These are phyloP conservation scores for Leccinum truebloodii DNA, from an alignment of 768 basidiomycete genomes.

Conservation along the genomic window DNA sequence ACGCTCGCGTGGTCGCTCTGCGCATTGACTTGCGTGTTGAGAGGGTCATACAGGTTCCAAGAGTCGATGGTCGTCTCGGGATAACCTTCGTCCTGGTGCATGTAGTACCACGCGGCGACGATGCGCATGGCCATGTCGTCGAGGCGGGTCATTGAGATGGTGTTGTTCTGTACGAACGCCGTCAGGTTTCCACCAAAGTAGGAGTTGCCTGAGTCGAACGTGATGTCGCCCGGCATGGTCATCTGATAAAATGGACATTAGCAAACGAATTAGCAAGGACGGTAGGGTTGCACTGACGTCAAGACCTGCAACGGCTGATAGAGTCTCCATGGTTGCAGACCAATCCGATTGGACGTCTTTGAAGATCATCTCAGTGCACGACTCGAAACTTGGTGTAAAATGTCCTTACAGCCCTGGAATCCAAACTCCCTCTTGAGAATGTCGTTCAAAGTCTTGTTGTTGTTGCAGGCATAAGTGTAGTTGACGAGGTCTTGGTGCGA, in stretches of 20 bases:
- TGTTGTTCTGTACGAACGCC: conserved; percentile 56
- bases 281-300: conserved; percentile 44
- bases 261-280: neutral
- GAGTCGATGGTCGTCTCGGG: conserved; percentile 28
- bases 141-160: conserved; percentile 58
- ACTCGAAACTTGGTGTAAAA: neutral
- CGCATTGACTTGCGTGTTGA: conserved; percentile 53
- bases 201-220: conserved; percentile 34
- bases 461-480: conserved; percentile 64
- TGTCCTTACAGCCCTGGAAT: conserved; percentile 58
- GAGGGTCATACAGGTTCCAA: conserved; percentile 29
- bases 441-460: conserved; percentile 57
- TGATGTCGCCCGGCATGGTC: conserved; percentile 72
- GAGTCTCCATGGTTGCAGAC: conserved; percentile 52
- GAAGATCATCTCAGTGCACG: neutral
- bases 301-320: conserved; percentile 58
- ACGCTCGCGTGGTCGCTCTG: conserved; percentile 53
- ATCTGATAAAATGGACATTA: conserved; percentile 41
- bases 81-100: conserved; percentile 34
- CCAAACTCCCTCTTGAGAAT: conserved; percentile 65
- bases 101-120: conserved; percentile 59
- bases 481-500: conserved; percentile 49
- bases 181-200: conserved; percentile 66
- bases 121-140: conserved; percentile 75
- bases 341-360: conserved; percentile 63